Evolutionary conservation across 2,329 filamentous ascomycete species (phyloP).

Genomic region (Cucurbitaria berberidis): DNA sequence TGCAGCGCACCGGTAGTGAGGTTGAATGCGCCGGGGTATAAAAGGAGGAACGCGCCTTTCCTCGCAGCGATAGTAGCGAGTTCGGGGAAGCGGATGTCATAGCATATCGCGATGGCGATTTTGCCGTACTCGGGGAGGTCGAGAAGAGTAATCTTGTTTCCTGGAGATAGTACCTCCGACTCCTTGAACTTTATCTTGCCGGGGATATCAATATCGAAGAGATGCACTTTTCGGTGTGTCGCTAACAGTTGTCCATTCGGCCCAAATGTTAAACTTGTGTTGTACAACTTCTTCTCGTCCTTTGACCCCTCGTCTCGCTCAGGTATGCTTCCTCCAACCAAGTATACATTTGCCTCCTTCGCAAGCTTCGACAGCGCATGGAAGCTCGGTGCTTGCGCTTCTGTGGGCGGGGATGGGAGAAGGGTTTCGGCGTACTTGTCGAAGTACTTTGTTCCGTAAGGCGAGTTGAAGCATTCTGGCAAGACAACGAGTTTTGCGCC

Average conservation of each 20-base stretch:
- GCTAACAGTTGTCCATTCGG: conserved; percentile 81
- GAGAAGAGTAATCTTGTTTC: conserved; percentile 83
- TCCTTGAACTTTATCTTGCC: conserved; percentile 92
- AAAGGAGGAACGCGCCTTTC: conserved; percentile 81
- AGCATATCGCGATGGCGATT: conserved; percentile 91
- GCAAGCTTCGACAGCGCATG: conserved; percentile 83
- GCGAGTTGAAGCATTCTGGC: conserved; percentile 98
- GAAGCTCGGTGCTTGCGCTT: conserved; percentile 78
- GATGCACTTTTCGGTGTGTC: conserved; percentile 89
- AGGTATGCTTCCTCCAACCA: conserved; percentile 92
- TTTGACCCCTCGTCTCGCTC: conserved; percentile 66
- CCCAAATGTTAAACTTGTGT: conserved; percentile 84
- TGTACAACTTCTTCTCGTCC: conserved; percentile 74
- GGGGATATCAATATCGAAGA: conserved; percentile 98
- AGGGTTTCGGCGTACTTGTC: conserved; percentile 89
- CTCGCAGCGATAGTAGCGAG: conserved; percentile 87
- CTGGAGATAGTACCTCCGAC: conserved; percentile 84
- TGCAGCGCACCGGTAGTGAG: conserved; percentile 89
- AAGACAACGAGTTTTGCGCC: conserved; percentile 89
- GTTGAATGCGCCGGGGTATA: conserved; percentile 98
- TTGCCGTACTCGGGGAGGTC: conserved; percentile 88
- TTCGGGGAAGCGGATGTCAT: conserved; percentile 96
- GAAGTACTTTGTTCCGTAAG: conserved; percentile 92
- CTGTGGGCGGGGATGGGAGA: conserved; percentile 74
- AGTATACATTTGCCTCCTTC: conserved; percentile 75